Evolutionary conservation across 2,329 filamentous ascomycete species (phyloP), one percentile per base, ranked within the genome.

Genomic region (Xylaria sp.): DNA sequence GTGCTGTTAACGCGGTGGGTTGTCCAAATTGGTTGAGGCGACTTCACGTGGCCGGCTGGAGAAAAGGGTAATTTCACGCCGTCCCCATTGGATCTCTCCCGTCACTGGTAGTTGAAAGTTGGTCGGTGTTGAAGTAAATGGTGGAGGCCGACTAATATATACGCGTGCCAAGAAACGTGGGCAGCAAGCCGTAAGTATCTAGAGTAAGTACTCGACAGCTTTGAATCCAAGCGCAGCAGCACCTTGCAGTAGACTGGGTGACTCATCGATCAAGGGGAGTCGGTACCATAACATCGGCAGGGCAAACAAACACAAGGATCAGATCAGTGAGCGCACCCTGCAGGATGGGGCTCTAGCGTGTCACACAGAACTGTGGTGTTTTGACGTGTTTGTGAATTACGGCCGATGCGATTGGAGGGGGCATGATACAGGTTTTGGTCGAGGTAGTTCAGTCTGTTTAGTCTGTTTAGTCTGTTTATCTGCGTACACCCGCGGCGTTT

Each of bases 161-260:
- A 64, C 31, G 48, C 43, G 48, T 17, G 62, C 58, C 49, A 62
- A 55, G 62, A 38, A 46, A 31, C 19, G 41, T 37, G 60, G 49
- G 52, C 54, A 55, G 27, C 46, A 37, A 54, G 54, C 21, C 7
- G 46, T 35, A 11, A n/a, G n/a, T n/a, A n/a, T n/a, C n/a, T n/a
- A n/a, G n/a, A n/a, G n/a, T n/a, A n/a, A n/a, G n/a, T n/a, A n/a
- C n/a, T n/a, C n/a, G n/a, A n/a, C n/a, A n/a, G n/a, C n/a, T n/a
- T n/a, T n/a, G n/a, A n/a, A n/a, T n/a, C n/a, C n/a, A n/a, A n/a
- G n/a, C n/a, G n/a, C n/a, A n/a, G n/a, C n/a, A n/a, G n/a, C n/a
- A n/a, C n/a, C n/a, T n/a, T n/a, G n/a, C n/a, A n/a, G n/a, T n/a
- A 2, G n/a, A 13, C 29, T 11, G 46, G 46, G 29, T 33, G 46